Evolutionary conservation across 2,329 filamentous ascomycete genomes (phyloP).

Genomic region (Talaromyces sp.): DNA sequence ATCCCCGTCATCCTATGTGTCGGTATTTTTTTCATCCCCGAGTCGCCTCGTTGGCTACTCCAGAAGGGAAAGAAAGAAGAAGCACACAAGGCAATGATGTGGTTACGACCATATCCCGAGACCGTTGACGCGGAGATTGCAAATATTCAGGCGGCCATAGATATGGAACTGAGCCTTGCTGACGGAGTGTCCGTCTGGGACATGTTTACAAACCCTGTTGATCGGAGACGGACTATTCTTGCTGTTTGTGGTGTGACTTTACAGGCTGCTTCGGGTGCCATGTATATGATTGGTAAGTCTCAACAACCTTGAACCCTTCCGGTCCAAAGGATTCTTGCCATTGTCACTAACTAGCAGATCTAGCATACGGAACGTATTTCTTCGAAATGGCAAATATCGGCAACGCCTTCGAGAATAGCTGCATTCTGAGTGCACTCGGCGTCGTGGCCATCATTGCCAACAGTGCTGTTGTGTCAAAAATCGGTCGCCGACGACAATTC

Average conservation of each 20-base stretch:
- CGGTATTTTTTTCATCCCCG: constrained; percentile 47
- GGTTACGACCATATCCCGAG: constrained; percentile 34
- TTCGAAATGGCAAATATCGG: constrained; percentile 57
- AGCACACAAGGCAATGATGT: constrained; percentile 34
- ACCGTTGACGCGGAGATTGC: constrained; percentile 20
- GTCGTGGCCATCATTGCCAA: constrained; percentile 56
- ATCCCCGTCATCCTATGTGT: constrained; percentile 48
- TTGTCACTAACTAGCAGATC: background rate
- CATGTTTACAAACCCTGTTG: background rate
- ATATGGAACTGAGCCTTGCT: background rate
- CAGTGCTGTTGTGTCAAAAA: constrained; percentile 51
- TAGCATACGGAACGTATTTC: constrained; percentile 57
- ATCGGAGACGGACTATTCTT: background rate
- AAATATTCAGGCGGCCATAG: background rate
- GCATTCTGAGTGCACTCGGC: constrained; percentile 53
- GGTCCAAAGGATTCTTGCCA: too few species aligned
- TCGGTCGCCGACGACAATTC: constrained; percentile 53
- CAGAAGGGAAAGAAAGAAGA: constrained; percentile 27
- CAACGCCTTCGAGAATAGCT: constrained; percentile 55
- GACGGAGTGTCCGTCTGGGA: background rate
- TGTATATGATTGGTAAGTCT: constrained; percentile 4
- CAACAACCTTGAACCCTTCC: background rate
- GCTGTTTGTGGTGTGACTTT: background rate
- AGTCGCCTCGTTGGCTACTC: constrained; percentile 46
- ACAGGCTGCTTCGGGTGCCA: background rate